These are phyloP conservation scores for Claviceps cyperi DNA, from an alignment of 2,329 filamentous ascomycete species.

Conservation along the genomic window DNA sequence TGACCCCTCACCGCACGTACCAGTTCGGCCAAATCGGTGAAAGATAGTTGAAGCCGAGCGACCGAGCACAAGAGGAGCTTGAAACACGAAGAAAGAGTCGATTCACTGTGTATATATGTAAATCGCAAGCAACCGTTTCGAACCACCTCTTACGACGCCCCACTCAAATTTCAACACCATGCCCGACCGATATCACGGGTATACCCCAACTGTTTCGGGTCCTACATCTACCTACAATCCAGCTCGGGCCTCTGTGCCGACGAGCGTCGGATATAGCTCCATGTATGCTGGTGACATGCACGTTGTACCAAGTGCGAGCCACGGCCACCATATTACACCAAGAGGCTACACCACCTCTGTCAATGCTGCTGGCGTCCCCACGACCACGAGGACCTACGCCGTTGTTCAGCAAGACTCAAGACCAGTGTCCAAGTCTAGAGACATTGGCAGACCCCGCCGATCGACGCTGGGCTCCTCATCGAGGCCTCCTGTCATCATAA, in stretches of 20 bases:
- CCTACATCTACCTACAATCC: constrained; percentile 33
- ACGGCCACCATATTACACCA: constrained; percentile 20
- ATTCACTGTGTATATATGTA: too few relatives aligned
- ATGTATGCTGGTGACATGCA: constrained; percentile 40
- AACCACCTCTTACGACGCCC: too few relatives aligned
- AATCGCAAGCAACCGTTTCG: too few relatives aligned
- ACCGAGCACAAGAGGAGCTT: background rate
- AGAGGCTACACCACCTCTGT: constrained; percentile 20
- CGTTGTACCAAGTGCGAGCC: constrained; percentile 30
- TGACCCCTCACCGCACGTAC: background rate
- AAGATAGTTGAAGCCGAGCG: background rate
- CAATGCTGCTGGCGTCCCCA: constrained; percentile 21
- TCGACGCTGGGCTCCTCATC: constrained; percentile 35
- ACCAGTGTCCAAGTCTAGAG: constrained; percentile 32
- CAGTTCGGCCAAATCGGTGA: background rate
- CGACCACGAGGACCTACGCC: constrained; percentile 41
- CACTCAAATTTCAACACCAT: constrained; percentile 18
- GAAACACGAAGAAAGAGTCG: background rate
- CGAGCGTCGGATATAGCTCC: constrained; percentile 33
- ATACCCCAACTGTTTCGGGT: constrained; percentile 21
- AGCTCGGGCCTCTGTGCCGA: constrained; percentile 39
- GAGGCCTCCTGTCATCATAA: constrained; percentile 42
- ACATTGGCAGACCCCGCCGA: constrained; percentile 33
- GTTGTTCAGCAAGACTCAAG: constrained; percentile 35
- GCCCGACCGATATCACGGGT: constrained; percentile 31